Percentiles rank a stretch among this genome's conserved stretches.
Conservation (phyloP, 495 filamentous ascomycete genomes). For the Patellaria atrata region DNA sequence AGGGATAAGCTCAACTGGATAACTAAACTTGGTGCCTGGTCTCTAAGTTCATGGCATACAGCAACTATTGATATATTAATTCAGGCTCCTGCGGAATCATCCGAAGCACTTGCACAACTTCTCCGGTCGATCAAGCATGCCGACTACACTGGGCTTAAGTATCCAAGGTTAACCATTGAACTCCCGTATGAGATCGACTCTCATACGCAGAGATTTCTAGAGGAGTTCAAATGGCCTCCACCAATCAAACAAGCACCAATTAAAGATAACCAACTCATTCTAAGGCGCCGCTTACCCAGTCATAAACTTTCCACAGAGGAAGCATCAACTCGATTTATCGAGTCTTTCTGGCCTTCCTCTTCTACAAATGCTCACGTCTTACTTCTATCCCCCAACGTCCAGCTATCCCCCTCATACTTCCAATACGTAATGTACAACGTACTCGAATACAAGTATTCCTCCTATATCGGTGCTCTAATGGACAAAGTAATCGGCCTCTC, state of each 20-base stretch:
- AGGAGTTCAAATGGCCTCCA: constrained; percentile 51
- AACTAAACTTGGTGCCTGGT: constrained; percentile 53
- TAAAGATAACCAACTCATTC: constrained; percentile 34
- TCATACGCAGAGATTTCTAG: constrained; percentile 44
- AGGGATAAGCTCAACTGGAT: constrained; percentile 58
- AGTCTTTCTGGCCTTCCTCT: constrained; percentile 65
- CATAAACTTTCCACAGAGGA: constrained; percentile 41
- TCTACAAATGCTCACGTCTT: constrained; percentile 52
- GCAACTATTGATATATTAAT: constrained; percentile 62
- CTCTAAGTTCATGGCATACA: constrained; percentile 61
- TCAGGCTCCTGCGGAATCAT: constrained; percentile 49
- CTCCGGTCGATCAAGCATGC: constrained; percentile 56
- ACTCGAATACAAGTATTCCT: constrained; percentile 60
- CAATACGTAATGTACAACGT: constrained; percentile 67
- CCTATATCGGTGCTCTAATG: constrained; percentile 24
- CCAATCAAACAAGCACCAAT: constrained; percentile 13
- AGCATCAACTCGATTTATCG: constrained; percentile 54
- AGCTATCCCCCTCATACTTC: constrained; percentile 60
- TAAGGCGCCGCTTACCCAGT: constrained; percentile 55
- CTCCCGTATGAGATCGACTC: constrained; percentile 52
- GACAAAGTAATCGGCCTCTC: constrained; percentile 55
- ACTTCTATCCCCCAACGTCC: constrained; percentile 58
- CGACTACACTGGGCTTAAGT: constrained; percentile 50
- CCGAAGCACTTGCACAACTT: constrained; percentile 58
- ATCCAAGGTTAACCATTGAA: constrained; percentile 65